phyloP scores from a whole-genome alignment of 1,139 yeast species.

The Protomyces macrosporus region DNA sequence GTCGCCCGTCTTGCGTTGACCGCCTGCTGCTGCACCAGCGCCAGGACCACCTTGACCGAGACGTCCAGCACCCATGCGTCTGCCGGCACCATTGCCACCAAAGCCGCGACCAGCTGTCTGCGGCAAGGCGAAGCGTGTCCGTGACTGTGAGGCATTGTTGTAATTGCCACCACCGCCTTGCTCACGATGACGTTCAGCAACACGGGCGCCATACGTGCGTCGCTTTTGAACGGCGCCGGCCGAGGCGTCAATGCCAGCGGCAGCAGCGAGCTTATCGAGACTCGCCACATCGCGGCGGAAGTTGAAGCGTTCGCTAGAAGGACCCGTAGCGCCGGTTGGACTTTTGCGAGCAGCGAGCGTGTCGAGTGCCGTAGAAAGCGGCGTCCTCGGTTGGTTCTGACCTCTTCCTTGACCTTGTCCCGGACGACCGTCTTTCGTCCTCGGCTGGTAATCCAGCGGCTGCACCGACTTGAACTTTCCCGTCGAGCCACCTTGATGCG shows the following conservation, averaged over 20 bases:
- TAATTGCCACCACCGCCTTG: not conserved
- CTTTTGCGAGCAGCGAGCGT: not conserved
- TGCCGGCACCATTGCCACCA: not conserved
- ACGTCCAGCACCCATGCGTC: not conserved
- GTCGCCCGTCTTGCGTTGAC: not conserved
- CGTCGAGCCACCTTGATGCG: not conserved
- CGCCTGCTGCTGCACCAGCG: not conserved
- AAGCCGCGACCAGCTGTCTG: not conserved
- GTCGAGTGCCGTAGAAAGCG: not conserved
- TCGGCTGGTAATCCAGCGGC: not conserved
- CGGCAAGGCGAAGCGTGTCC: not conserved
- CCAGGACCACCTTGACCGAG: not conserved
- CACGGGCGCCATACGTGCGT: not conserved
- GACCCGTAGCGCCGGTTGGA: not conserved
- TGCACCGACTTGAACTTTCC: not conserved
- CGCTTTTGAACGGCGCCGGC: slow-evolving; percentile 6
- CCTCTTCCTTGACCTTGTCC: not conserved
- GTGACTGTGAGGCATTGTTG: too few relatives aligned
- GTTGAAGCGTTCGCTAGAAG: not conserved
- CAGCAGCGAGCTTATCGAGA: slow-evolving; percentile 9
- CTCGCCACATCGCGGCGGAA: slow-evolving; percentile 10
- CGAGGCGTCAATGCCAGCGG: slow-evolving; percentile 2
- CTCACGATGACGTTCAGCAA: not conserved
- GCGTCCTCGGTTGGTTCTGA: not conserved
- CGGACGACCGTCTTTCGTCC: not conserved